These are phyloP conservation scores for Didymella glomerata DNA, from an alignment of 2,329 filamentous ascomycete species.

Conservation along the genomic window DNA sequence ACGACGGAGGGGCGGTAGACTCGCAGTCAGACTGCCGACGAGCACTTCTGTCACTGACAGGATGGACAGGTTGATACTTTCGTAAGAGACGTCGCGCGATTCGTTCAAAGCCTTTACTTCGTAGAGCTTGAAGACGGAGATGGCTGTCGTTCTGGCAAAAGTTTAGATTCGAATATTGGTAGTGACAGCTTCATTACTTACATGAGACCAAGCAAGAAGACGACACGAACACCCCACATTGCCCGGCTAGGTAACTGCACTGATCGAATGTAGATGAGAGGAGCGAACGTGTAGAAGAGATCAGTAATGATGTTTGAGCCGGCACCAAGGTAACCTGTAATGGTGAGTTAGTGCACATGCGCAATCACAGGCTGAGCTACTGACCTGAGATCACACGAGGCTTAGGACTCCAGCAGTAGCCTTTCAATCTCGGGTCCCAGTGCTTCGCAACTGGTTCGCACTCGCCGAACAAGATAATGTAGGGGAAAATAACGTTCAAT, in stretches of 20 bases:
- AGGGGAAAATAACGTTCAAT: slow-evolving; percentile 14
- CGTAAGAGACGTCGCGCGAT: slow-evolving; percentile 12
- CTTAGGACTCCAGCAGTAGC: slow-evolving; percentile 15
- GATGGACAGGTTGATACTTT: slow-evolving; percentile 16
- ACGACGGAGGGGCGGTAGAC: slow-evolving; percentile 22
- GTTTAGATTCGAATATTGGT: neutral
- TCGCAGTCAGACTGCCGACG: slow-evolving; percentile 17
- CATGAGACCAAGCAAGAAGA: slow-evolving; percentile 23
- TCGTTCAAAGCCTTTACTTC: slow-evolving; percentile 16
- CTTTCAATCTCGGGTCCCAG: slow-evolving; percentile 11
- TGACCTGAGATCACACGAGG: slow-evolving; percentile 13
- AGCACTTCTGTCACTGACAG: slow-evolving; percentile 19
- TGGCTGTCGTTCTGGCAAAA: slow-evolving; percentile 16
- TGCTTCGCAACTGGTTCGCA: slow-evolving; percentile 13
- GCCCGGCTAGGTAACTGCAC: slow-evolving; percentile 16
- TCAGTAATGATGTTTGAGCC: slow-evolving; percentile 20
- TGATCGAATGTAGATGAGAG: slow-evolving; percentile 13
- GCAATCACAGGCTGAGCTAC: neutral
- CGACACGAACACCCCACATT: slow-evolving; percentile 19
- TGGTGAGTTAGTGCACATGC: neutral
- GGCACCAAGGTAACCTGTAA: slow-evolving; percentile 9
- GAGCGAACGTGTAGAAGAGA: slow-evolving; percentile 20
- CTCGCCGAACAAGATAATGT: slow-evolving; percentile 10
- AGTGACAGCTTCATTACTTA: neutral
- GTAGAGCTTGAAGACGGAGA: slow-evolving; percentile 23